phyloP scores from a whole-genome alignment of 1,284 basidiomycete genomes.

The Lentinus polychrous region DNA sequence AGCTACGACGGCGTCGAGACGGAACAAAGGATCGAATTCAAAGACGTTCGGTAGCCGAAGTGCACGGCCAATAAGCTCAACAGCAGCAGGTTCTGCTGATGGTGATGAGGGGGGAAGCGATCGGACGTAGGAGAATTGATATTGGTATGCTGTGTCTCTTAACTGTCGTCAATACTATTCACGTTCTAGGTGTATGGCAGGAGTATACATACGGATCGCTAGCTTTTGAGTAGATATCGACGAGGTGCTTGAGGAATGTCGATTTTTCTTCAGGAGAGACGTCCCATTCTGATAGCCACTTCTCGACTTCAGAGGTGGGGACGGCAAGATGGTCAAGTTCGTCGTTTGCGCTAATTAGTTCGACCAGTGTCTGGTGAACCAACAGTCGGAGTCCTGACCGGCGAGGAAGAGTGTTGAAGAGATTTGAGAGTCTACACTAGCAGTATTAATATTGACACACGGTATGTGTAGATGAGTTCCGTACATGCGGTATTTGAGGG shows the following conservation, averaged over 20 bases:
- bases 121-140: slow-evolving; percentile 53
- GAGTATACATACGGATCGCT: slow-evolving; percentile 44
- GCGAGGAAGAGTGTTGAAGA: slow-evolving; percentile 80
- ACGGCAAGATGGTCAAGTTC: slow-evolving; percentile 69
- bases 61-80: slow-evolving; percentile 60
- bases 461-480: slow-evolving; percentile 14
- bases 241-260: slow-evolving; percentile 63
- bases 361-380: slow-evolving; percentile 65
- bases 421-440: slow-evolving; percentile 65
- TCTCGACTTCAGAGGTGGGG: slow-evolving; percentile 54
- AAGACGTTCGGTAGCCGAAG: slow-evolving; percentile 67
- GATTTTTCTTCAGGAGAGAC: slow-evolving; percentile 63
- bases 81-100: slow-evolving; percentile 43
- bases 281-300: slow-evolving; percentile 76
- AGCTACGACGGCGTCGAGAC: slow-evolving; percentile 66
- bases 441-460: slow-evolving; percentile 2
- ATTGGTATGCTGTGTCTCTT: slow-evolving; percentile 59
- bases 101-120: slow-evolving; percentile 49
- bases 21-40: slow-evolving; percentile 80
- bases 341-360: slow-evolving; percentile 57
- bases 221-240: slow-evolving; percentile 53
- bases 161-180: not conserved
- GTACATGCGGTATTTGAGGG: slow-evolving; percentile 68
- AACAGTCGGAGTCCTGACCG: slow-evolving; percentile 59
- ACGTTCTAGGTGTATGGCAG: not conserved